Conservation (phyloP, 305 asterid genomes). For the Lippia alba region DNA sequence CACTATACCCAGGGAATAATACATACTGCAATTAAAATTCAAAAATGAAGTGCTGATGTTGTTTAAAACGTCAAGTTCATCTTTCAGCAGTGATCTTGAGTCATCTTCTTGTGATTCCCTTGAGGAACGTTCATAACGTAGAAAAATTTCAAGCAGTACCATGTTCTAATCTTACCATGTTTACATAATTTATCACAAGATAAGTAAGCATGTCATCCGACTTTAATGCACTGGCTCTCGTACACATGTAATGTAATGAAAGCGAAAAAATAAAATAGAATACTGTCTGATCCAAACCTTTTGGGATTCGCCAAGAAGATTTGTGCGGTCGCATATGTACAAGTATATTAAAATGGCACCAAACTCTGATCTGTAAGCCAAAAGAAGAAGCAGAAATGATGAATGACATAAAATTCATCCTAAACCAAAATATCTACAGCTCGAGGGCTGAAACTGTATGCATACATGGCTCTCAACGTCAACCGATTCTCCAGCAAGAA, state of each 20-base stretch:
- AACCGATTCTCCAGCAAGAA: conserved; percentile 80
- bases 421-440: conserved; percentile 19
- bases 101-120: background rate
- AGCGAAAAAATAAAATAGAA: background rate
- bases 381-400: conserved; percentile 14
- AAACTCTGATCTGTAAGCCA: conserved; percentile 75
- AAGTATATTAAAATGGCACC: conserved; percentile 80
- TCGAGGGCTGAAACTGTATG: conserved; percentile 24
- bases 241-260: conserved; percentile 2
- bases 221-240: background rate
- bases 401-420: conserved; percentile 19
- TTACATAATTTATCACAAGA: conserved; percentile 1
- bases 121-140: background rate
- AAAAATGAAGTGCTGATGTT: background rate
- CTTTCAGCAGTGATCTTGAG: conserved; percentile 13
- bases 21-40: conserved; percentile 14
- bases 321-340: conserved; percentile 85
- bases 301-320: conserved; percentile 79
- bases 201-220: conserved; percentile 7
- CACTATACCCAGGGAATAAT: conserved; percentile 19
- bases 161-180: background rate
- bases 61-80: background rate
- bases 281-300: conserved; percentile 51
- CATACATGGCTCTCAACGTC: conserved; percentile 88
- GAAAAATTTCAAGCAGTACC: background rate